These are phyloP conservation scores for Pelomyxa schiedti DNA, from an alignment of 78 protist genomes.

Conservation along the genomic window DNA sequence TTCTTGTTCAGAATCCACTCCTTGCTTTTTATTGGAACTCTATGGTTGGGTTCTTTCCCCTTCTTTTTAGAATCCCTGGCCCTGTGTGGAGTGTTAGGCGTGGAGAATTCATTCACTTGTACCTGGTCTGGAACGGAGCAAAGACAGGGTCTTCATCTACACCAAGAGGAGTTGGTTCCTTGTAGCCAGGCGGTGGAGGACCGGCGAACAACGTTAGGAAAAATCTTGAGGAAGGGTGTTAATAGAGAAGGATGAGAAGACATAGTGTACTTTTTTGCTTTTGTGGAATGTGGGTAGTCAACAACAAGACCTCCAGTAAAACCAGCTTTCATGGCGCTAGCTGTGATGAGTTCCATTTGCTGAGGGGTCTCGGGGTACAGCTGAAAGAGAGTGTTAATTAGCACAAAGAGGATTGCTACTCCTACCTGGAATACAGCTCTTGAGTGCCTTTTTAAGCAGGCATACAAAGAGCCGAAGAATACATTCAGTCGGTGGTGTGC, in stretches of 20 bases:
- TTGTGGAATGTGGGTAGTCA: constrained; percentile 86
- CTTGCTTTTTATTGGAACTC: constrained; percentile 1
- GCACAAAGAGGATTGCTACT: neutral
- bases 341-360: constrained; percentile 69
- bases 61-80: too few species aligned
- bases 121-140: neutral
- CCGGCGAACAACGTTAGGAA: constrained; percentile 42
- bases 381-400: constrained; percentile 55
- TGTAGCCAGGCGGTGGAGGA: neutral
- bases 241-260: neutral
- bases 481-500: constrained; percentile 60
- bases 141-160: neutral
- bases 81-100: too few species aligned
- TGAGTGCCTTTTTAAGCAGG: constrained; percentile 36
- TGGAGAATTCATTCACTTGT: neutral
- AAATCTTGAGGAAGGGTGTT: neutral
- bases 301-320: constrained; percentile 91
- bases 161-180: neutral
- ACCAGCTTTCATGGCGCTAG: constrained; percentile 74
- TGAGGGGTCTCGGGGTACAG: constrained; percentile 82
- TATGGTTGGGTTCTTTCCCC: neutral
- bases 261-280: constrained; percentile 77
- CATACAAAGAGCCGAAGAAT: constrained; percentile 80
- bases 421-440: constrained; percentile 28
- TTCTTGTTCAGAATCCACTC: constrained; percentile 68